Evolutionary conservation across 1,284 basidiomycete genomes (phyloP).

Genomic region (Mycosarcoma maydis): DNA sequence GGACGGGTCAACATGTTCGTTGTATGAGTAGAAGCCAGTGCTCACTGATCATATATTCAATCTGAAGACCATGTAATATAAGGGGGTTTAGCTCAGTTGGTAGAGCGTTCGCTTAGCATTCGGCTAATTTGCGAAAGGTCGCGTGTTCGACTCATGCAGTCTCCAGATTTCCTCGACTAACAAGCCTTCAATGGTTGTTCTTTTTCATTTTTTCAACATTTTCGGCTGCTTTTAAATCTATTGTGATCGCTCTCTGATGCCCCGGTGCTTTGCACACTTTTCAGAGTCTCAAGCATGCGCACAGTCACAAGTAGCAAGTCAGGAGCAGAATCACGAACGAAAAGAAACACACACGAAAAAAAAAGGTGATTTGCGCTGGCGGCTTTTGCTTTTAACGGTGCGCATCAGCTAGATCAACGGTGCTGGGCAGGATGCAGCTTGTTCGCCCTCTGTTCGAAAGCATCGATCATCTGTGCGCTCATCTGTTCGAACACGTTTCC

Average conservation of each 20-base stretch:
- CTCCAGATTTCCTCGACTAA: too few species aligned
- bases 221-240: too few species aligned
- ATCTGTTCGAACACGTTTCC: conserved; percentile 85
- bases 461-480: conserved; percentile 86
- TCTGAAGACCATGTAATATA: rapidly evolving
- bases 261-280: too few species aligned
- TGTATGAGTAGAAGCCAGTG: background rate
- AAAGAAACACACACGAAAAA: too few species aligned
- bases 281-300: too few species aligned
- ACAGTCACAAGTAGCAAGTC: too few species aligned
- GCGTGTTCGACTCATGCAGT: conserved; percentile 58
- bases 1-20: conserved; percentile 18
- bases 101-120: conserved; percentile 59
- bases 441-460: conserved; percentile 81
- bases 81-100: conserved; percentile 58
- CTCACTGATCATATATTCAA: conserved; percentile 12
- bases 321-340: too few species aligned
- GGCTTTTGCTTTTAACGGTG: background rate
- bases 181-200: too few species aligned
- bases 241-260: too few species aligned
- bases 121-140: conserved; percentile 50
- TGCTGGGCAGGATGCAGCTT: conserved; percentile 13
- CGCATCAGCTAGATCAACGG: too few species aligned
- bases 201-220: conserved; percentile 2
- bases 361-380: too few species aligned